Evolutionary conservation across 495 filamentous ascomycete genomes (phyloP), one percentile per base, ranked within the genome.

Genomic region (Xylaria castorea): DNA sequence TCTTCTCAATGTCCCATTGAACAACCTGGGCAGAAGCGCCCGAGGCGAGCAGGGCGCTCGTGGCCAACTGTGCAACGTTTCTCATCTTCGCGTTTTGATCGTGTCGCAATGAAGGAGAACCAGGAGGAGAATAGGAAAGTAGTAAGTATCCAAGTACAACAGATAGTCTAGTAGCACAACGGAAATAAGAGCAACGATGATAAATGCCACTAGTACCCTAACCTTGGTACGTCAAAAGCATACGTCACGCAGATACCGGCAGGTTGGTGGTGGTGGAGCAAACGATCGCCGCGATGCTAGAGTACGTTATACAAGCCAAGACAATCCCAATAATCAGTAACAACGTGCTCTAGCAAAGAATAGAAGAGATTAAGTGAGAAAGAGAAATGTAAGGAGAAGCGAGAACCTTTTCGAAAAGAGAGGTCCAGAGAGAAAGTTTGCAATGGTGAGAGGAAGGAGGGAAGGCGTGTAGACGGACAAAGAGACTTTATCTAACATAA

Each of bases 1-100:
- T 78, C 60, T 77, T 81, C 38, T 78, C 71, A 16, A 87, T 83
- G 18, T 76, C 79, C 84, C 84, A 87, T 64, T 82, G 79, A 4
- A 87, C 81, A 8, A 87, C 48, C 70, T 82, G 80, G 30, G 84
- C 81, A n/a, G 71, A 70, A 0, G 72, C 78, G 18, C 71, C 66
- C 8, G 78, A 79, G 20, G 75, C 78, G 50, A 84, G 70, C 62
- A 84, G 61, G 5, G 76, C 75, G 70, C 80, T 76, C 53, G 78
- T 71, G 48, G 77, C 71, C 38, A 81, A 51, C n/a, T 67, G 72
- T 3, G 70, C 64, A 46, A 69, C 55, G 48, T 67, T 66, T 64
- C 64, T 75, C 78, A 80, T 80, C 20, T 9, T 76, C 55, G 34
- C 34, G 71, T 32, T 57, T n/a, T 55, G 68, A 55, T 46, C 5